Percentiles rank a stretch among this genome's conserved stretches.
phyloP scores from a whole-genome alignment of 192 early-diverging fungal genomes.

The Backusella morwellensis region DNA sequence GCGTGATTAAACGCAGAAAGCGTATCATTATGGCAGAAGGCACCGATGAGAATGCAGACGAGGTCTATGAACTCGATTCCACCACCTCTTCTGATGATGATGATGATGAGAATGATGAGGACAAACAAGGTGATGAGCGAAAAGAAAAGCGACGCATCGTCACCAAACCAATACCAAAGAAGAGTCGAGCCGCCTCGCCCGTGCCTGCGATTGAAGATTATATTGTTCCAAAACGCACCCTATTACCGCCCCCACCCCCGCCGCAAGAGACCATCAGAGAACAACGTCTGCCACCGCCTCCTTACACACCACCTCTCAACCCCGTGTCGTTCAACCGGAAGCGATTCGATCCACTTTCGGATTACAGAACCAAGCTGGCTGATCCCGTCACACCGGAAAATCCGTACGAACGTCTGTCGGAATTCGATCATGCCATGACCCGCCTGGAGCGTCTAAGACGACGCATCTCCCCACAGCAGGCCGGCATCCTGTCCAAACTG shows the following conservation, averaged over 20 bases:
- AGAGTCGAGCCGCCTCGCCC: neutral
- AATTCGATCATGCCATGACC: constrained; percentile 14
- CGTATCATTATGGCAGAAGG: constrained; percentile 41
- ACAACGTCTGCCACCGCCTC: neutral
- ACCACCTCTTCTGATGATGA: neutral
- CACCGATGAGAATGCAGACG: constrained; percentile 6
- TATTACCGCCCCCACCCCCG: neutral
- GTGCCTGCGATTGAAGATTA: constrained; percentile 56
- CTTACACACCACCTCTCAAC: neutral
- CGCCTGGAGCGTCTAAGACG: constrained; percentile 12
- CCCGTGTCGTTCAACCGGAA: neutral
- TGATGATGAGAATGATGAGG: neutral
- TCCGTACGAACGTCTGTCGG: neutral
- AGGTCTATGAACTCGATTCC: constrained; percentile 10
- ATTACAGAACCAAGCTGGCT: constrained; percentile 2
- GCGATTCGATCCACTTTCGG: constrained; percentile 18
- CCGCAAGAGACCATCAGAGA: neutral
- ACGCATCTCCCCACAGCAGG: neutral
- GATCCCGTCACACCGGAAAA: neutral
- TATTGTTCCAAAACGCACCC: constrained; percentile 37
- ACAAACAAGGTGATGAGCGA: neutral
- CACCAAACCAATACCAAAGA: neutral
- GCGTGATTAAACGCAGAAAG: constrained; percentile 74
- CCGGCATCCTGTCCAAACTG: neutral
- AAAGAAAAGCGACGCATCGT: neutral